Percentiles rank a stretch among this genome's conserved stretches.
phyloP scores from a whole-genome alignment of 2,329 filamentous ascomycete species.

The Helotiales sp. region DNA sequence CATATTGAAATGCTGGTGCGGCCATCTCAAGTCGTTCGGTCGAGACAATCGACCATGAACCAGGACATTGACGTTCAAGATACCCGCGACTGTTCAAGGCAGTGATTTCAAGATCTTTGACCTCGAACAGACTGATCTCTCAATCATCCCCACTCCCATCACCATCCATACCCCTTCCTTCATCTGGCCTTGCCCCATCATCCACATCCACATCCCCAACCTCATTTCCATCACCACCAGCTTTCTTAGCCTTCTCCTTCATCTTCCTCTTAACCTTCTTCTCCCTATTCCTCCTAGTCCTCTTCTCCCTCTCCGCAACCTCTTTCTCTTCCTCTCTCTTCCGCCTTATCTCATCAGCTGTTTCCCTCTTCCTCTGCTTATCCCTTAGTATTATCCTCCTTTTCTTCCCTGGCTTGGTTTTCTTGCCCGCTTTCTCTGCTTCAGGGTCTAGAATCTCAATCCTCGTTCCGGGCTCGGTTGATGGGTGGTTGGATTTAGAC shows the following conservation, averaged over 20 bases:
- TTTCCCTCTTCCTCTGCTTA: constrained; percentile 41
- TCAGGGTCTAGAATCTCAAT: not conserved
- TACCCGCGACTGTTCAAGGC: no score
- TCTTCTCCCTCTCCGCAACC: constrained; percentile 58
- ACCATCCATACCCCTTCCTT: not conserved
- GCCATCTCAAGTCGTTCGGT: no score
- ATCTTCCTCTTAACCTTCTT: constrained; percentile 60
- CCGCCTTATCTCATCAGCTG: constrained; percentile 36
- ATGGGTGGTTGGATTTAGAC: not conserved
- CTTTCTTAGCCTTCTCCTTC: constrained; percentile 57
- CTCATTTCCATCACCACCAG: constrained; percentile 5
- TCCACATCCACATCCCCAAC: constrained; percentile 11
- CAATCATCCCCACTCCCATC: not conserved
- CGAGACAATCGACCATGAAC: no score
- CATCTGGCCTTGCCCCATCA: not conserved
- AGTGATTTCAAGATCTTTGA: not conserved
- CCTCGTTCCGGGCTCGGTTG: not conserved
- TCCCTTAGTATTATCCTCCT: constrained; percentile 50
- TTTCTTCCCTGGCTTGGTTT: constrained; percentile 58
- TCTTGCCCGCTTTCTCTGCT: constrained; percentile 29
- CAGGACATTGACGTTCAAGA: no score
- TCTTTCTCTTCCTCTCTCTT: constrained; percentile 50
- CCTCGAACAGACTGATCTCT: not conserved
- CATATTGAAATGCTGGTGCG: no score
- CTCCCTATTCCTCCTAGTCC: constrained; percentile 59